Conservation (phyloP, 2,329 filamentous ascomycete species). For the Aspergillus ustus region DNA sequence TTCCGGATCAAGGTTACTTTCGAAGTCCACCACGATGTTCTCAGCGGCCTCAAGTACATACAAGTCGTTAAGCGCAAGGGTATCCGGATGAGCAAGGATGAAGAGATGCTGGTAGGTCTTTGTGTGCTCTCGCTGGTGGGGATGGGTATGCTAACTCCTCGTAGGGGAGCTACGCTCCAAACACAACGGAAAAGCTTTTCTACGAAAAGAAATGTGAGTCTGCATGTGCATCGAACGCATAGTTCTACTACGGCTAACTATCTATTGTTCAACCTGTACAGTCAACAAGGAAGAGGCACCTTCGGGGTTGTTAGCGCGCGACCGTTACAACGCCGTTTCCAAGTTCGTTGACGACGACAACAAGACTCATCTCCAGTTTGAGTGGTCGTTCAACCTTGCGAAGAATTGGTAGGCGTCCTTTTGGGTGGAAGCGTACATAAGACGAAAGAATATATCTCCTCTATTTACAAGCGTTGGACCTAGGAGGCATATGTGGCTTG, state of each 20-base stretch:
- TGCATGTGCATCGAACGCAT: neutral
- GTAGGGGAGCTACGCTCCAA: conserved; percentile 90
- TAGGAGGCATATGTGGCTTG: conserved; percentile 9
- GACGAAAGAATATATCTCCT: conserved; percentile 32
- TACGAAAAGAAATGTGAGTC: conserved; percentile 90
- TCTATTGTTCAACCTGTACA: conserved; percentile 42
- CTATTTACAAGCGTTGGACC: conserved; percentile 34
- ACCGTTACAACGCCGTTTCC: conserved; percentile 86
- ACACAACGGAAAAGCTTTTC: conserved; percentile 80
- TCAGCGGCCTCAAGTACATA: conserved; percentile 93
- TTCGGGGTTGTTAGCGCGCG: conserved; percentile 84
- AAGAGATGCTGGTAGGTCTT: conserved; percentile 90
- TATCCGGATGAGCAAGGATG: conserved; percentile 85
- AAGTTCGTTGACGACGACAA: conserved; percentile 96
- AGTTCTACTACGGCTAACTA: neutral
- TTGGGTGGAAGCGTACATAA: conserved; percentile 13
- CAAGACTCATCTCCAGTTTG: conserved; percentile 85
- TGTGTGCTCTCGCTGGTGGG: conserved; percentile 52
- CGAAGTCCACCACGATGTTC: conserved; percentile 95
- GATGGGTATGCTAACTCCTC: conserved; percentile 71
- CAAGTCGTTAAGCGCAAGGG: conserved; percentile 92
- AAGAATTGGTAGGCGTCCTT: conserved; percentile 75
- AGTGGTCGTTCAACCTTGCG: conserved; percentile 95
- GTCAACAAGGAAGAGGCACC: conserved; percentile 92
- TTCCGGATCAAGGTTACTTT: conserved; percentile 96